phyloP scores from a whole-genome alignment of 2,329 filamentous ascomycete species.

The Teratosphaeria viscida region DNA sequence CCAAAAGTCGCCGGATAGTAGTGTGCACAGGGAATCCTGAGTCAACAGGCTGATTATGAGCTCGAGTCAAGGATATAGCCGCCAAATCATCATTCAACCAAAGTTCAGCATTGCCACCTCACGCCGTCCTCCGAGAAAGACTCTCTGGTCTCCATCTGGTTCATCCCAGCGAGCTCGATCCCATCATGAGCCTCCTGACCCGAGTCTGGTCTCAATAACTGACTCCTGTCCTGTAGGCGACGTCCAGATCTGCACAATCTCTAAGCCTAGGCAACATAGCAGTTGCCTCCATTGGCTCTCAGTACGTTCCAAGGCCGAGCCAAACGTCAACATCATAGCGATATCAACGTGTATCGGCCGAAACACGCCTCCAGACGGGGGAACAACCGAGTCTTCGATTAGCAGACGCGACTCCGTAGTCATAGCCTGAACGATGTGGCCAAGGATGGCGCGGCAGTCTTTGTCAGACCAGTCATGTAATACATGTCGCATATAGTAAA shows the following conservation, averaged over 20 bases:
- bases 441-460: constrained; percentile 8
- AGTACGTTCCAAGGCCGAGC: constrained; percentile 6
- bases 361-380: constrained; percentile 1
- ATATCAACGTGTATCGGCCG: constrained; percentile 1
- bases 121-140: too few species aligned
- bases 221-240: not conserved
- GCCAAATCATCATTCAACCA: too few species aligned
- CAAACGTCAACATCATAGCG: constrained; percentile 4
- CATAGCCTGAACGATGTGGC: constrained; percentile 8
- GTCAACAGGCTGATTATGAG: too few species aligned
- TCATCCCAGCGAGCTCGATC: too few species aligned
- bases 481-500: constrained; percentile 12
- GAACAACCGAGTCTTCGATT: constrained; percentile 13
- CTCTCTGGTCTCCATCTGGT: too few species aligned
- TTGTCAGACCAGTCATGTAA: constrained; percentile 13
- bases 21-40: too few species aligned
- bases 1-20: too few species aligned
- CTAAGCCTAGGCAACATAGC: constrained; percentile 2
- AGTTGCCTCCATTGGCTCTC: constrained; percentile 5
- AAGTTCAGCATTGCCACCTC: too few species aligned
- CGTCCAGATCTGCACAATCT: constrained; percentile 5
- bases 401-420: constrained; percentile 9
- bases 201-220: not conserved
- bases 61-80: too few species aligned
- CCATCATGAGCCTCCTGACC: not conserved